Base-by-base conservation (phyloP, 768 basidiomycete genomes). In the Macrocybe gigantea region DNA sequence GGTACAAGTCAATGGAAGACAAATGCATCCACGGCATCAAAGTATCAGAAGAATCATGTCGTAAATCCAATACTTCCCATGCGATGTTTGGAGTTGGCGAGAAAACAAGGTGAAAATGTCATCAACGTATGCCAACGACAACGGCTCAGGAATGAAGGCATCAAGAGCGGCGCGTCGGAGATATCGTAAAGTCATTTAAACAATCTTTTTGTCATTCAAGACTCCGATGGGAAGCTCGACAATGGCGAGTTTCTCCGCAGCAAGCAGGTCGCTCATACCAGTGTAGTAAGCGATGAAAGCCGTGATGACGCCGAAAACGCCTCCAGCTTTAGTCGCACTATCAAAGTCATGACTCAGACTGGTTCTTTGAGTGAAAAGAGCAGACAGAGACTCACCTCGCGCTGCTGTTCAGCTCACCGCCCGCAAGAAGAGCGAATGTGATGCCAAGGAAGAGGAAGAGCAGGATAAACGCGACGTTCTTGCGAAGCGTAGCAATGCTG, bases 241-340 rank as follows among this genome's bases (percentile, higher is more conserved):
- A 40, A 72, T 50, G 6, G 72, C 62, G 53, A 62, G 59, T n/a
- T 65, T 60, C 57, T 78, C 75, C 0, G 65, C 52, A 4, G 65
- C 58, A 33, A 77, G 59, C 33, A 78, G 60, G 43, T 77, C 72
- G 40, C 66, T 62, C 35, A 77, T 52, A 31, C 72, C 76, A 38
- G 71, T 66, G 50, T 76, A 75, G 60, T 70, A 78, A 5, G 75
- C 77, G 41, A 77, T 58, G 45, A 75, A 64, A 1, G 72, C 73
- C 8, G 72, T 73, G 46, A 75, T 59, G 46, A 71, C 65, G 22
- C 76, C 77, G 8, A 74, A 50, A 8, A 56, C 63, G 39, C 77
- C 77, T 1, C 74, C 77, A 10, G 69, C 72, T 48, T 72, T 74
- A 33, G 58, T 61, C 6, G 62, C 38, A 9, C 73, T 71, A 48